Evolutionary conservation across 495 filamentous ascomycete genomes (phyloP).

Genomic region (Tuber magnatum): DNA sequence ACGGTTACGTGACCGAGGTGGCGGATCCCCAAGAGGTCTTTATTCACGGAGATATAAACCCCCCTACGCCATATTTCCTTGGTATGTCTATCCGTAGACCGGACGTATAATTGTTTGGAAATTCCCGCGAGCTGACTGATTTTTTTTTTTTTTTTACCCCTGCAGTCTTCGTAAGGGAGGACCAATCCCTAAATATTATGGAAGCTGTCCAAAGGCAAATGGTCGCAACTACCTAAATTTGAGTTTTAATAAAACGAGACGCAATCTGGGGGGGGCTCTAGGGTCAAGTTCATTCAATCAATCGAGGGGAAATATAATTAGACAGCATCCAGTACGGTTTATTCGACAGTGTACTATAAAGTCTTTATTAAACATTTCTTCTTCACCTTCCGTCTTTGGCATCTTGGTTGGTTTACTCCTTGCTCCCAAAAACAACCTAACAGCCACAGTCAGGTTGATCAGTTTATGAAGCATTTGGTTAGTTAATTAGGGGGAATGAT

Average conservation of each 20-base stretch:
- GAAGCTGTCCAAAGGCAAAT: conserved; percentile 38
- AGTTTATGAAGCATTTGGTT: not conserved
- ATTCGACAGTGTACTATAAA: conserved; percentile 1
- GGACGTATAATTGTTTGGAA: not conserved
- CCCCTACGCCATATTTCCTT: conserved; percentile 77
- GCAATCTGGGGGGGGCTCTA: not conserved
- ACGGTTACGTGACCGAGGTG: conserved; percentile 67
- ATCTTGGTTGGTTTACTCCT: not conserved
- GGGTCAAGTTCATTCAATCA: not conserved
- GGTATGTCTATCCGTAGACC: conserved; percentile 38
- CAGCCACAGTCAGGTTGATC: not conserved
- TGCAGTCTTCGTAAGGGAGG: conserved; percentile 37
- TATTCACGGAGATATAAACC: conserved; percentile 51
- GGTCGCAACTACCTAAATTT: conserved; percentile 1
- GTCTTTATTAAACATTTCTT: not conserved
- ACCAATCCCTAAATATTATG: conserved; percentile 29
- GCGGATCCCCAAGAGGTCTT: conserved; percentile 59
- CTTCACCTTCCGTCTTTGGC: not conserved
- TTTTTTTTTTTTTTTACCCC: not conserved
- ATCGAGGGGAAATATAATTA: not conserved
- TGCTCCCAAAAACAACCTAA: not conserved
- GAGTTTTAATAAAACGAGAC: conserved; percentile 1
- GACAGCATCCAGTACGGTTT: not conserved
- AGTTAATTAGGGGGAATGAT: not conserved
- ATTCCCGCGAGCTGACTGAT: not conserved